Conservation (phyloP, 805 yeast species). For the Ogataea ganodermae region DNA sequence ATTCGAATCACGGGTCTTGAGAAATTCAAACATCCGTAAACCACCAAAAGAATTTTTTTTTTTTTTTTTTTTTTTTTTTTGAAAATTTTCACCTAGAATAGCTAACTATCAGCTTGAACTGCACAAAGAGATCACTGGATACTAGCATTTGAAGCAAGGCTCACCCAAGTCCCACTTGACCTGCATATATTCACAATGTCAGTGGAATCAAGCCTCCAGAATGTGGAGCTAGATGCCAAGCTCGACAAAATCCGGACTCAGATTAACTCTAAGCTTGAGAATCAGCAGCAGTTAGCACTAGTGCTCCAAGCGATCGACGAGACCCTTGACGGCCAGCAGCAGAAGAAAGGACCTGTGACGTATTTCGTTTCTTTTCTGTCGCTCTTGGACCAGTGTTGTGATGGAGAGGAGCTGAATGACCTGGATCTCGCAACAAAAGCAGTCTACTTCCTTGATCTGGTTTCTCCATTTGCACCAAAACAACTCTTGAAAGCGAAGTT, state of each 20-base stretch:
- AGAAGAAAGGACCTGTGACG: constrained; percentile 67
- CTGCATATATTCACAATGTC: constrained; percentile 8
- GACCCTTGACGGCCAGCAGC: constrained; percentile 67
- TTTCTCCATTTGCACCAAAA: constrained; percentile 73
- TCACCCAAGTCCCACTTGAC: not conserved
- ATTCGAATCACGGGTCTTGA: not conserved
- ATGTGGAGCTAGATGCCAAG: constrained; percentile 59
- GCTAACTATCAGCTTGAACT: not conserved
- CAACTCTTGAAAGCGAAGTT: constrained; percentile 72
- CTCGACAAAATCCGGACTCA: constrained; percentile 71
- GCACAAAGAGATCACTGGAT: not conserved
- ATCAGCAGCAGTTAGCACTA: constrained; percentile 83
- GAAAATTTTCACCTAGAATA: constrained; percentile 5
- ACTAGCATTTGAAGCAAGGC: not conserved
- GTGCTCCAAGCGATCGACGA: constrained; percentile 90
- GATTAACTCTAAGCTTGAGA: constrained; percentile 74
- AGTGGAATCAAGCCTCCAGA: constrained; percentile 12
- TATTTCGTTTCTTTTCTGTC: constrained; percentile 85
- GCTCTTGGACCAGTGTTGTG: constrained; percentile 71
- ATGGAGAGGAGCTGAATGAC: constrained; percentile 56
- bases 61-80: constrained; percentile 6
- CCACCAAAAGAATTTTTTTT: constrained; percentile 1
- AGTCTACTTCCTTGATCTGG: constrained; percentile 77
- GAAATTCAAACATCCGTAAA: constrained; percentile 2
- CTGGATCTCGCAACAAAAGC: constrained; percentile 68